A percentile compares a stretch with the other conserved stretches of the same genome.
These are phyloP conservation scores for Triadica sebifera DNA, from an alignment of 345 rosid species.

Conservation along the genomic window DNA sequence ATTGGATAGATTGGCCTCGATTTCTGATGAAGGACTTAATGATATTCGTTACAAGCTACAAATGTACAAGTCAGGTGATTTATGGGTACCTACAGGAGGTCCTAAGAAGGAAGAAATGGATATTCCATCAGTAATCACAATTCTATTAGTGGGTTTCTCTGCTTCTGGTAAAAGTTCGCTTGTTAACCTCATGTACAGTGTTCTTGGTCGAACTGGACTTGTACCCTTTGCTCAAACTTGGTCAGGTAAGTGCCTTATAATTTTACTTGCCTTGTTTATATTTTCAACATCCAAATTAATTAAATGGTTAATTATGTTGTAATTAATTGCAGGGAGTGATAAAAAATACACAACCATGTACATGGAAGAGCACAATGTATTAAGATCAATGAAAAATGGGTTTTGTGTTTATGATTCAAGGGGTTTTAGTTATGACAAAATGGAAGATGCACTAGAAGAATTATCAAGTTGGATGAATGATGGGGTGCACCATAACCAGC, in stretches of 20 bases:
- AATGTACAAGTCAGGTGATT: constrained; percentile 51
- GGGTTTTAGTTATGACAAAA: constrained; percentile 36
- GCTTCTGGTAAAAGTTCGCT: constrained; percentile 67
- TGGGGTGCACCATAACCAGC: constrained; percentile 60
- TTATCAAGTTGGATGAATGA: constrained; percentile 47
- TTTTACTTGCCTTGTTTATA: not conserved
- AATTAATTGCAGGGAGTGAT: constrained; percentile 25
- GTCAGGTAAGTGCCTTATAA: constrained; percentile 29
- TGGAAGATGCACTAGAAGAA: constrained; percentile 42
- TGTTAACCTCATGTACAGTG: constrained; percentile 60
- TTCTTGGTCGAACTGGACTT: constrained; percentile 55
- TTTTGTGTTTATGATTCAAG: constrained; percentile 58
- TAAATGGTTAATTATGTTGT: too few relatives aligned
- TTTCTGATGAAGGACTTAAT: constrained; percentile 48
- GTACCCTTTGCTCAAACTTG: constrained; percentile 56
- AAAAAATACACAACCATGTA: constrained; percentile 16
- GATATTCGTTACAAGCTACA: constrained; percentile 55
- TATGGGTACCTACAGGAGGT: constrained; percentile 61
- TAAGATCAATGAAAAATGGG: constrained; percentile 50
- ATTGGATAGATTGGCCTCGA: constrained; percentile 51
- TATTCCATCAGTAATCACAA: constrained; percentile 47
- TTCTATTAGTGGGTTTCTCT: constrained; percentile 55
- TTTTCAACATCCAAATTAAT: too few relatives aligned
- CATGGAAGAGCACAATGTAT: constrained; percentile 59
- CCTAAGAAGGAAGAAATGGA: constrained; percentile 46